Evolutionary conservation across 2,329 filamentous ascomycete genomes (phyloP).

Genomic region (Geosmithia putterillii): DNA sequence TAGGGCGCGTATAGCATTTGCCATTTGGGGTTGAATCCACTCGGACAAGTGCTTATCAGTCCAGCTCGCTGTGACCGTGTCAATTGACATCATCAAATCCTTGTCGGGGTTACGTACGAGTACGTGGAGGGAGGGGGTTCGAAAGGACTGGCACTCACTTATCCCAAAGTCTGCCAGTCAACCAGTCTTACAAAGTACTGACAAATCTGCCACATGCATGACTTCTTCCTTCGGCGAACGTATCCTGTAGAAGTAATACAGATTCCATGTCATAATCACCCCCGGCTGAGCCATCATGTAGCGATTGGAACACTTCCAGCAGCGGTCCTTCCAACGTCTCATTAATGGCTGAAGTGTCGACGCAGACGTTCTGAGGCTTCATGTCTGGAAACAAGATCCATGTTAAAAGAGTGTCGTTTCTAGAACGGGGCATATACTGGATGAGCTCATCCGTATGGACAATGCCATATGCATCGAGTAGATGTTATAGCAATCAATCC

Average conservation of each 20-base stretch:
- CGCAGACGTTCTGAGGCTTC: slow-evolving; percentile 12
- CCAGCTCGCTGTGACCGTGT: slow-evolving; percentile 8
- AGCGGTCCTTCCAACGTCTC: slow-evolving; percentile 9
- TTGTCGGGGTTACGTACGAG: too few species aligned
- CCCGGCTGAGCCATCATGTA: neutral
- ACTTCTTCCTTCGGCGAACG: neutral
- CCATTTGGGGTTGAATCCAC: slow-evolving; percentile 12
- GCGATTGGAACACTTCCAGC: slow-evolving; percentile 4
- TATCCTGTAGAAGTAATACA: neutral
- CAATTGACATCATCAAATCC: neutral
- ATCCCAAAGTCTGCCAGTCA: slow-evolving; percentile 10
- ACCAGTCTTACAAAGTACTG: too few species aligned
- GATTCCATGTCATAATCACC: neutral
- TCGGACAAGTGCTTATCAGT: slow-evolving; percentile 10
- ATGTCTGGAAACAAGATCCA: too few species aligned
- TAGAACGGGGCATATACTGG: too few species aligned
- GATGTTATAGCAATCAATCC: too few species aligned
- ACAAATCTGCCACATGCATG: slow-evolving; percentile 2
- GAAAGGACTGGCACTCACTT: slow-evolving; percentile 5
- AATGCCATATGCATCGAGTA: too few species aligned
- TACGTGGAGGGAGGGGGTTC: too few species aligned
- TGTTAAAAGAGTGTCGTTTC: too few species aligned
- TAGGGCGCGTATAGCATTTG: slow-evolving; percentile 12
- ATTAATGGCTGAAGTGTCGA: slow-evolving; percentile 8
- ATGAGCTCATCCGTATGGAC: too few species aligned